phyloP scores from a whole-genome alignment of 2,329 filamentous ascomycete genomes.

The Fusarium nygamai region DNA sequence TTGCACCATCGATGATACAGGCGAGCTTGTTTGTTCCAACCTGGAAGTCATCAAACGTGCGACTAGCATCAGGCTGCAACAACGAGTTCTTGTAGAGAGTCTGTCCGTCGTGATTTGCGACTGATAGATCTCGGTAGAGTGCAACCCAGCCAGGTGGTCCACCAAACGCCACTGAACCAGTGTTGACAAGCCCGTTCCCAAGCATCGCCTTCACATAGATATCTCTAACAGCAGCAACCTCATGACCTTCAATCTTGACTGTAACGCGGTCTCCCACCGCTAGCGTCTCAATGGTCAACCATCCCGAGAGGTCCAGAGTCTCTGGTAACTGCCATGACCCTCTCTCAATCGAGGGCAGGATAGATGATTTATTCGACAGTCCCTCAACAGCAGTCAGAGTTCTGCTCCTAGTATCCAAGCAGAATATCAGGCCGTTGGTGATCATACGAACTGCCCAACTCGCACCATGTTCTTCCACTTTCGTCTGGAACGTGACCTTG shows the following conservation, averaged over 20 bases:
- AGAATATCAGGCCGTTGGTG: not conserved
- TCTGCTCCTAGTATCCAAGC: not conserved
- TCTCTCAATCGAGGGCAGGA: not conserved
- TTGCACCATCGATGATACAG: not conserved
- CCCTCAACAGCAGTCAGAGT: not conserved
- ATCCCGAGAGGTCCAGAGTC: fast-evolving
- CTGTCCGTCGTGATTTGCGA: fast-evolving
- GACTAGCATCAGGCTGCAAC: fast-evolving
- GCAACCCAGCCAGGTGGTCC: not conserved
- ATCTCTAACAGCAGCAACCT: not conserved
- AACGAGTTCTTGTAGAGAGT: not conserved
- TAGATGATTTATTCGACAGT: not conserved
- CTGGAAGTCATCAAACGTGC: not conserved
- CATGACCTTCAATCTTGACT: not conserved
- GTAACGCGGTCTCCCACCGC: not conserved
- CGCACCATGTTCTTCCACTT: not conserved
- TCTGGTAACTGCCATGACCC: not conserved
- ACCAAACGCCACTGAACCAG: not conserved
- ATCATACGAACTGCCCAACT: not conserved
- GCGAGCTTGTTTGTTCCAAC: not conserved
- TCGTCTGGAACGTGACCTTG: not conserved
- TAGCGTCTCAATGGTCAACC: not conserved
- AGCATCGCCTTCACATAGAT: not conserved
- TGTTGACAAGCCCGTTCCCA: not conserved
- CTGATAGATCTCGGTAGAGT: not conserved